Percentiles rank a stretch among this genome's conserved stretches.
Evolutionary conservation across 257 asterid genomes (phyloP).

Genomic region (Solanum etuberosum): DNA sequence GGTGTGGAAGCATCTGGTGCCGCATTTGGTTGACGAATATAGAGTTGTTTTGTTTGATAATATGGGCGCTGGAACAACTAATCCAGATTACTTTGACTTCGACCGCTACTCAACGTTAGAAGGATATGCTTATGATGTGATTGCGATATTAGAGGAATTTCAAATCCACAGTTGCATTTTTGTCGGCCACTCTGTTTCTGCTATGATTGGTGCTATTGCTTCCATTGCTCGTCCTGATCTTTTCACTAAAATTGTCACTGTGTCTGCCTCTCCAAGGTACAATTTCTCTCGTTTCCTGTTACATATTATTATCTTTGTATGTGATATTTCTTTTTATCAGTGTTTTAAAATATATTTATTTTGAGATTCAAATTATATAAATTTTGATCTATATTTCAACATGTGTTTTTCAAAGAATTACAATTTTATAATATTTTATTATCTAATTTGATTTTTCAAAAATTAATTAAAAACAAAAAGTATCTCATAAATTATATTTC

Average conservation of each 20-base stretch:
- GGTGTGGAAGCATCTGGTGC: background rate
- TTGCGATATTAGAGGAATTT: background rate
- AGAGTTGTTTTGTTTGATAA: background rate
- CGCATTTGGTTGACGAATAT: background rate
- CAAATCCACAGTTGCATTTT: background rate
- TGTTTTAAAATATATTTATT: no score
- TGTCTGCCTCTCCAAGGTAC: background rate
- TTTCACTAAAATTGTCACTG: background rate
- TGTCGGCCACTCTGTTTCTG: background rate
- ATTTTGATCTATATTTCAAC: no score
- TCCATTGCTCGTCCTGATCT: background rate
- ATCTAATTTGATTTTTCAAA: no score
- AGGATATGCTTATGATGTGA: background rate
- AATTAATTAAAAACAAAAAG: no score
- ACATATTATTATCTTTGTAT: background rate
- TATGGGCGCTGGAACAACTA: background rate
- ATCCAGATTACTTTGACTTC: background rate
- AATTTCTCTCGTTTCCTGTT: background rate
- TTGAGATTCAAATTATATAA: no score
- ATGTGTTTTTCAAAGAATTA: no score
- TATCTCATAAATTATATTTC: no score
- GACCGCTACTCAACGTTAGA: background rate
- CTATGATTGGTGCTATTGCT: background rate
- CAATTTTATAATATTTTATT: no score
- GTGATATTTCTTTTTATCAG: no score